phyloP scores from a whole-genome alignment of 2,329 filamentous ascomycete species.

The Xylariales sp. region DNA sequence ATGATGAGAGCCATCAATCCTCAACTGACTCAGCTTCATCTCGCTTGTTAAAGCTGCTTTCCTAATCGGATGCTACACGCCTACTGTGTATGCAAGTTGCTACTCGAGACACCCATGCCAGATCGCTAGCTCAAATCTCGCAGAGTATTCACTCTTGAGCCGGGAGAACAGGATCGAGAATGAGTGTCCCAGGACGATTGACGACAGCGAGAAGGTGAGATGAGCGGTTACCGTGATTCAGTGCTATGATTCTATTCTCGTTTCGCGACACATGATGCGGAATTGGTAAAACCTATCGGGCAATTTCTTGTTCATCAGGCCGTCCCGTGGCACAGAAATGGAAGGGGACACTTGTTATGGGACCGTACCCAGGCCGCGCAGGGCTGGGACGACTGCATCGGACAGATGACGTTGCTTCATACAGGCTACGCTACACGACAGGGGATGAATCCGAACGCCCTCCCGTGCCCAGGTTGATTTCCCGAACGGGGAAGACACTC shows the following conservation, averaged over 20 bases:
- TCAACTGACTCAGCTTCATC: no score
- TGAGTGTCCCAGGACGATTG: no score
- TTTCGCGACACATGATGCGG: not conserved
- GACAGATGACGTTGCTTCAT: slow-evolving; percentile 6
- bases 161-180: no score
- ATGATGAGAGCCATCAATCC: no score
- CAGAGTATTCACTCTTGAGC: no score
- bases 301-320: not conserved
- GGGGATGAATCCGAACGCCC: no score
- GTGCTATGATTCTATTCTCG: not conserved
- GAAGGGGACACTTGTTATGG: not conserved
- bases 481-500: not conserved
- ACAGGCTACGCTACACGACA: slow-evolving; percentile 1
- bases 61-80: no score
- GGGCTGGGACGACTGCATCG: not conserved
- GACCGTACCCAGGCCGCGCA: not conserved
- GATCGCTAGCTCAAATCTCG: no score
- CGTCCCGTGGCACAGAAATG: not conserved
- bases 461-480: not conserved
- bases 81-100: no score
- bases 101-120: no score
- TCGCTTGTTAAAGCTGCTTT: no score
- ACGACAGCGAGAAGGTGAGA: no score
- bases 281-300: not conserved
- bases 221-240: not conserved